Percentiles rank a stretch among this genome's conserved stretches.
Conservation (phyloP, 192 early-diverging fungal species). For the Coemansia sp. region DNA sequence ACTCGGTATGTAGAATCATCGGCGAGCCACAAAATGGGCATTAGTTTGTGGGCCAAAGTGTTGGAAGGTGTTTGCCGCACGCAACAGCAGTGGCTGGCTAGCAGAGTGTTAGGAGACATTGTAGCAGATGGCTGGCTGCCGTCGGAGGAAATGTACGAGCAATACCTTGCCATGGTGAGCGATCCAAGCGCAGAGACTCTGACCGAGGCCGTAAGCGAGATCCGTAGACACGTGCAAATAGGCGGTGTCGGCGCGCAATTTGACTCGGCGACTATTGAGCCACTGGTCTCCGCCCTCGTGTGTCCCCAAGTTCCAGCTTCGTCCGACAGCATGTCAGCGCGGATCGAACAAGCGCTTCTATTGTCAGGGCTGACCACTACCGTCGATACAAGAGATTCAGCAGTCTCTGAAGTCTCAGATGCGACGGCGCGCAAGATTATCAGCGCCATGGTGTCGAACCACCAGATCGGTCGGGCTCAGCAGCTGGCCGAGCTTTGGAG, state of each 20-base stretch:
- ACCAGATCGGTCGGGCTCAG: constrained; percentile 35
- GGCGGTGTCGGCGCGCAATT: neutral
- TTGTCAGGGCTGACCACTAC: constrained; percentile 12
- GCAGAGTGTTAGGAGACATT: constrained; percentile 33
- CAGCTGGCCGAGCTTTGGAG: constrained; percentile 37
- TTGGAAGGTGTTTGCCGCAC: constrained; percentile 8
- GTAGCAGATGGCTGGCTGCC: constrained; percentile 30
- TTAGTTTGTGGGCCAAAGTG: constrained; percentile 16
- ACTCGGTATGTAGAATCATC: neutral
- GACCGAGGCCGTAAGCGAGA: neutral
- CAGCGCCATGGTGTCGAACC: constrained; percentile 23
- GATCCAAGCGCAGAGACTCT: constrained; percentile 19
- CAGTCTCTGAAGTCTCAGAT: constrained; percentile 21
- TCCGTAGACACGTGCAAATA: constrained; percentile 2
- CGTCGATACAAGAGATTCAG: neutral
- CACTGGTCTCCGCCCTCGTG: constrained; percentile 28
- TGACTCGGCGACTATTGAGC: constrained; percentile 8
- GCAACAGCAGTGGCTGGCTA: constrained; percentile 37
- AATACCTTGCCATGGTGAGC: constrained; percentile 14
- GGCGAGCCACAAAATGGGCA: constrained; percentile 4
- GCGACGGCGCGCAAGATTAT: constrained; percentile 29
- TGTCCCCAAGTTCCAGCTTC: neutral
- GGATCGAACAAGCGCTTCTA: constrained; percentile 38
- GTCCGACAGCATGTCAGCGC: neutral
- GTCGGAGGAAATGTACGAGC: constrained; percentile 19